Percentiles rank a stretch among this genome's conserved stretches.
These are phyloP conservation scores for Auricularia heimuer DNA, from an alignment of 768 basidiomycete species.

Conservation along the genomic window DNA sequence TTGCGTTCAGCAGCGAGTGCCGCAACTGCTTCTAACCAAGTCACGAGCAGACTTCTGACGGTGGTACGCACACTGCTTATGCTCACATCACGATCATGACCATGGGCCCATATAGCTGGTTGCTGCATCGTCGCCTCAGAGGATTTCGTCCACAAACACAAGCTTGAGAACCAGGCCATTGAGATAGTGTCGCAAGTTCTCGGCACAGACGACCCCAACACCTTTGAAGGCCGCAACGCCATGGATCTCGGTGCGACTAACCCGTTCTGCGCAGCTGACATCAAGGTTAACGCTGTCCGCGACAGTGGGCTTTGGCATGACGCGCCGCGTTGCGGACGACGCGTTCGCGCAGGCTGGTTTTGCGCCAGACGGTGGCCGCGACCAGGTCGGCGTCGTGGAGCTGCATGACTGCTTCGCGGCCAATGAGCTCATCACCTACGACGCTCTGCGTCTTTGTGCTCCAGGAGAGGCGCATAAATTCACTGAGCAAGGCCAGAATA, in stretches of 20 bases:
- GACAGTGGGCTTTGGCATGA: conserved; percentile 58
- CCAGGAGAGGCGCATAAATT: conserved; percentile 60
- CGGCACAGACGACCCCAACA: conserved; percentile 51
- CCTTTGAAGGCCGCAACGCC: conserved; percentile 58
- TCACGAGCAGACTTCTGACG: not conserved
- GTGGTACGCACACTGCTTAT: not conserved
- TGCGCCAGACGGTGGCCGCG: conserved; percentile 46
- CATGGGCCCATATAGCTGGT: conserved; percentile 44
- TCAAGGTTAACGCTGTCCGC: not conserved
- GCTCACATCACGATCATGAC: not conserved
- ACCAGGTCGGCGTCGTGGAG: conserved; percentile 76
- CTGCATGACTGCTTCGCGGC: conserved; percentile 81
- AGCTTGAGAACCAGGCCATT: conserved; percentile 77
- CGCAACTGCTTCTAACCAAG: not conserved
- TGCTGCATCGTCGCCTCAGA: conserved; percentile 73
- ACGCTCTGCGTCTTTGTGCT: conserved; percentile 65
- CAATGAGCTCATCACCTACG: conserved; percentile 78
- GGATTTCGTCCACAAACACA: conserved; percentile 59
- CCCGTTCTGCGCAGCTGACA: not conserved
- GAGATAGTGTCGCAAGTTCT: conserved; percentile 60
- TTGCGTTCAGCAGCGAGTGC: not conserved
- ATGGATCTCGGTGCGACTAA: conserved; percentile 55
- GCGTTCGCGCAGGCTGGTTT: conserved; percentile 68
- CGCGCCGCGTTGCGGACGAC: conserved; percentile 53
- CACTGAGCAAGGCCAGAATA: conserved; percentile 69